A percentile compares a stretch with the other conserved stretches of the same genome.
Evolutionary conservation across 176 grass and related monocot genomes (phyloP).

Genomic region (Rhynchospora breviuscula): DNA sequence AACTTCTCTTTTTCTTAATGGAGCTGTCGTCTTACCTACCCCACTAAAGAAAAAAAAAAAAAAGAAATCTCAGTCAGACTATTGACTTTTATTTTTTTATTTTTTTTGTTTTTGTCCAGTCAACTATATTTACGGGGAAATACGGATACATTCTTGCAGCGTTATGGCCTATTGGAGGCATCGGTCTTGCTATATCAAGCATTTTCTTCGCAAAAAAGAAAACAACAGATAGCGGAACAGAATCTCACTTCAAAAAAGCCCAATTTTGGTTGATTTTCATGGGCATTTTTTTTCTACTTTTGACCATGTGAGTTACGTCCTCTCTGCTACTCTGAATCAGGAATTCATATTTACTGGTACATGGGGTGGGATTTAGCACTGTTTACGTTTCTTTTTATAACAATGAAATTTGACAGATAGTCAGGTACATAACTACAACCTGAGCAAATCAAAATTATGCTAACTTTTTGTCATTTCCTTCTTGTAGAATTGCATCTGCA

Average conservation of each 20-base stretch:
- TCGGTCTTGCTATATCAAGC: slow-evolving; percentile 25
- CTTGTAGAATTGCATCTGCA: slow-evolving; percentile 58
- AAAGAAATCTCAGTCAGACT: not conserved
- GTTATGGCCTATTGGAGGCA: slow-evolving; percentile 61
- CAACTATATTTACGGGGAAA: slow-evolving; percentile 80
- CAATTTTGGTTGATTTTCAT: slow-evolving; percentile 35
- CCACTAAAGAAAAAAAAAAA: not conserved
- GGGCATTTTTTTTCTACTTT: slow-evolving; percentile 45
- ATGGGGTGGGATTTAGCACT: not conserved
- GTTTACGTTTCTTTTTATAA: not conserved
- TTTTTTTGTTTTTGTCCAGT: slow-evolving; percentile 62
- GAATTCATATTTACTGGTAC: not conserved
- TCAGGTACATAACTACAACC: not conserved
- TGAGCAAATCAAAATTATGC: not conserved
- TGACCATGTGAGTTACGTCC: slow-evolving; percentile 58
- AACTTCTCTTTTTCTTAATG: not conserved
- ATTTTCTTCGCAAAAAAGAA: slow-evolving; percentile 41
- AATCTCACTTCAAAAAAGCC: slow-evolving; percentile 36
- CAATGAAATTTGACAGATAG: not conserved
- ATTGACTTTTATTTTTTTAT: not conserved
- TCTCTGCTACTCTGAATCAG: not conserved
- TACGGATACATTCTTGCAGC: slow-evolving; percentile 64
- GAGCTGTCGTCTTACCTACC: not conserved
- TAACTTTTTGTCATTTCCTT: not conserved
- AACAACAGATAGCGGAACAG: slow-evolving; percentile 11